Evolutionary conservation across 257 asterid species (phyloP), one percentile per base, ranked within the genome.

Genomic region (Nicotiana tomentosiformis): DNA sequence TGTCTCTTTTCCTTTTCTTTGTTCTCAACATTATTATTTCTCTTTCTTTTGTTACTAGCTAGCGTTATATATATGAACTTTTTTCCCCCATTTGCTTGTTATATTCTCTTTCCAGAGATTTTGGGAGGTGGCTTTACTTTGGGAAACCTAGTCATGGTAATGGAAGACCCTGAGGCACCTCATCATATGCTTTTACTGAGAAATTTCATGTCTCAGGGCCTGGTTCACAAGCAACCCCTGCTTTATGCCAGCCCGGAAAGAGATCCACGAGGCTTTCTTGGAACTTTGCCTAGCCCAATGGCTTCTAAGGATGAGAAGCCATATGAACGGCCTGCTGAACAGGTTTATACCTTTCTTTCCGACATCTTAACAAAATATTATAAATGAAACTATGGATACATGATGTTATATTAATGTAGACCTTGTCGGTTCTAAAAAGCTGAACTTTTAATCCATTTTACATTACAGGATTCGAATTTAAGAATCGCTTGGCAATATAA

Each of bases 401-500:
- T 26, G 46, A 65, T 80, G 1, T 43, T 0, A 43, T 43, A 12
- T 2, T 8, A 20, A 61, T 23, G 51, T 43, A 5, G 55, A 49
- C 74, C 60, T 80, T 83, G 76, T 55, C 56, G 55, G 17, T 49
- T 89, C 49, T 12, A 82, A 77, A 86, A 30, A 57, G 46, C 29
- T 80, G 74, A 46, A 18, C 17, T 29, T 74, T 60, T 35, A 14
- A 53, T 85, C 17, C 76, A 33, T 58, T 46, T 26, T 61, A 60
- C 55, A 46, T 85, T 81, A 8, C 92, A 96, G 99, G 99, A 93
- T 17, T 90, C 89, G 84, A 96, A 93, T 35, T 84, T 96, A 91
- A 94, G 99, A 84, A 96, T 96, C 78, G 98, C 99, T 83, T 96
- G 99, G 99, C 99, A 96, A 81, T 96, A 96, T 81, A 96, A 92